Evolutionary conservation across 805 yeast genomes (phyloP).

Genomic region (Metschnikowia bowlesiae): DNA sequence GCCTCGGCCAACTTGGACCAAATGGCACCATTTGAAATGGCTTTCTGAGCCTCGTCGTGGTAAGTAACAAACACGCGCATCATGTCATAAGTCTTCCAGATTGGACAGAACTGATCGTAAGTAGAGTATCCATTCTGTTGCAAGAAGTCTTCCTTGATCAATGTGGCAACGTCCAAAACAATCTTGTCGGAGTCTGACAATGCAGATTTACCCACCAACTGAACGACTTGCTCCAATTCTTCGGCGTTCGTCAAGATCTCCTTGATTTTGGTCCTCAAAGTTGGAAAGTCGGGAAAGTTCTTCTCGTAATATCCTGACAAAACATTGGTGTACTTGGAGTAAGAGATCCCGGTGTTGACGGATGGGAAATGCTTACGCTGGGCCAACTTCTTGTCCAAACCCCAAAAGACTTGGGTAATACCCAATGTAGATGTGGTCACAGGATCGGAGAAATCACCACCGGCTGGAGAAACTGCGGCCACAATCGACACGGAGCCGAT

Average conservation of each 20-base stretch:
- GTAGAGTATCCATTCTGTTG: slow-evolving; percentile 99
- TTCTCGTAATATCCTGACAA: slow-evolving; percentile 80
- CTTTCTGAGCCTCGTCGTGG: slow-evolving; percentile 96
- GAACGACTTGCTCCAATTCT: slow-evolving; percentile 98
- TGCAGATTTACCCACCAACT: slow-evolving; percentile 97
- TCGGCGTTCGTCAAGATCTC: slow-evolving; percentile 96
- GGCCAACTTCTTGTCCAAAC: slow-evolving; percentile 96
- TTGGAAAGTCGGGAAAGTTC: slow-evolving; percentile 87
- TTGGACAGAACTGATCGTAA: slow-evolving; percentile 98
- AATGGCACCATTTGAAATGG: slow-evolving; percentile 85
- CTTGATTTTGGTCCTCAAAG: slow-evolving; percentile 83
- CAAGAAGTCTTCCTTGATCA: slow-evolving; percentile 95
- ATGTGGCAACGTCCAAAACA: slow-evolving; percentile 84
- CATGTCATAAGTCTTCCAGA: slow-evolving; percentile 98
- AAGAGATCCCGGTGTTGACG: slow-evolving; percentile 91
- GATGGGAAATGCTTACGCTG: slow-evolving; percentile 99
- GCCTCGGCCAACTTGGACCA: slow-evolving; percentile 92
- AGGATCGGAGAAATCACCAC: slow-evolving; percentile 99
- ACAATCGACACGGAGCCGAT: slow-evolving; percentile 96
- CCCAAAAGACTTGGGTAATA: slow-evolving; percentile 99
- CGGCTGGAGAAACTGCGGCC: slow-evolving; percentile 99
- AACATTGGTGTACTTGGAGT: slow-evolving; percentile 79
- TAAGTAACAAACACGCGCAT: slow-evolving; percentile 91
- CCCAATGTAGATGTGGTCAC: slow-evolving; percentile 98
- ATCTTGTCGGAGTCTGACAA: slow-evolving; percentile 95